Base-by-base conservation (phyloP, 768 basidiomycete genomes). In the Cystobasidium tubakii region DNA sequence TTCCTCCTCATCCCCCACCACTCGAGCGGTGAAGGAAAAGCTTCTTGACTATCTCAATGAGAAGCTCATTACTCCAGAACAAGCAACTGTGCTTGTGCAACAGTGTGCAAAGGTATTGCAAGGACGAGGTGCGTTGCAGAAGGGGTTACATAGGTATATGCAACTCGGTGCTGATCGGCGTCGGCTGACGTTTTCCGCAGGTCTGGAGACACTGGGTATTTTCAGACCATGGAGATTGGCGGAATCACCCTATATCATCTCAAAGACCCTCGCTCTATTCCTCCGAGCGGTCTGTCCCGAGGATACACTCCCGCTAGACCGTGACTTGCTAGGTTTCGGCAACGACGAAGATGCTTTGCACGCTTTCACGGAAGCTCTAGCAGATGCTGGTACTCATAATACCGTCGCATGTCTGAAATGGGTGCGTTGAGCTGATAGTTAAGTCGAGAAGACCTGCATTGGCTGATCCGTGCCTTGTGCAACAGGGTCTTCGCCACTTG, bases 121-220 rank as follows among this genome's bases (percentile, higher is more conserved):
- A n/a, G 31, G 54, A 33, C 69, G 60, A 71, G 69, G 69, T 73
- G 39, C n/a, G 73, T 62, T 17, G 55, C 23, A 27, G 27, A 34
- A 60, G 17, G 6, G 23, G 23, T 6, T 15, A 60, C 15, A 23
- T 12, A 60, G 23, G 4, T 23, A n/a, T n/a, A n/a, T n/a, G n/a
- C n/a, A n/a, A n/a, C n/a, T n/a, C 25, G 19, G 9, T 1, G 57
- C 17, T 4, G 27, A 23, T 29, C 29, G n/a, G 31, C 36, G 91
- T 90, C n/a, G n/a, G n/a, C n/a, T n/a, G n/a, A n/a, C n/a, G n/a
- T n/a, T n/a, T n/a, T 54, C 34, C 9, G 23, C 33, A 62, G 70
- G 74, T 3, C 54, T 62, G 17, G 67, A 62, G 29, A 75, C 74
- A 1, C 39, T 75, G 12, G 74, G 74, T 9, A 29, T 75, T 36